Base-by-base conservation (phyloP, 768 basidiomycete genomes). In the Mycena filopes region DNA sequence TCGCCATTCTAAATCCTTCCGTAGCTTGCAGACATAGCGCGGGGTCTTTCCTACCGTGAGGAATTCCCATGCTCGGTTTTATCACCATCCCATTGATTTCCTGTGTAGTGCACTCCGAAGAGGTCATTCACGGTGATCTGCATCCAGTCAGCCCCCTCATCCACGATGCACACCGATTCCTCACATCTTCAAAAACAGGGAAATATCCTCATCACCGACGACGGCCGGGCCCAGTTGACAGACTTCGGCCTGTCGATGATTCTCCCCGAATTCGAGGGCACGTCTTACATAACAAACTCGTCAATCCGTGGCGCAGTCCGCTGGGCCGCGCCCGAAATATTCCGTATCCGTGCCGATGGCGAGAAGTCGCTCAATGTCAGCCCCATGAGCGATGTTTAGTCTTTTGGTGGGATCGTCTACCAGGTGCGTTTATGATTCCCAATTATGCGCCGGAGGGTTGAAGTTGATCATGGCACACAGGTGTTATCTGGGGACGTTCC, bases 181-280 rank as follows among this genome's bases (percentile, higher is more conserved):
- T 21, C 26, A 4, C 29, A 25, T 9, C 31, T 28, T 7, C 9
- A 21, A 4, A 10, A 21, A 11, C 36, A 59, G 57, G 57, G 42
- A 3, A 60, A 60, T 23, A 60, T 60, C 18, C 42, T 60, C 10
- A 53, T 60, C 15, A 25, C 13, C 33, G 59, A 60, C 6, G 9
- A 23, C 1, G 59, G 59, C 1, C 29, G 23, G 4, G 50, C 59
- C 11, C 59, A 60, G 31, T 26, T 60, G 29, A 45, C 59, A 3
- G 59, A 60, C 20, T 60, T 60, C 20, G 59, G 59, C 9, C 29
- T 60, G 3, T 60, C 59, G 9, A 31, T 53, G 50, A 60, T 60
- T 31, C 21, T 46, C 6, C 59, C 59, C 7, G 59, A 60, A 11
- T 60, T 60, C 21, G 59, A 53, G 25, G 59, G 59, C 16, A 60